Evolutionary conservation across 805 yeast species (phyloP).

Genomic region (Zygoascus tannicola): DNA sequence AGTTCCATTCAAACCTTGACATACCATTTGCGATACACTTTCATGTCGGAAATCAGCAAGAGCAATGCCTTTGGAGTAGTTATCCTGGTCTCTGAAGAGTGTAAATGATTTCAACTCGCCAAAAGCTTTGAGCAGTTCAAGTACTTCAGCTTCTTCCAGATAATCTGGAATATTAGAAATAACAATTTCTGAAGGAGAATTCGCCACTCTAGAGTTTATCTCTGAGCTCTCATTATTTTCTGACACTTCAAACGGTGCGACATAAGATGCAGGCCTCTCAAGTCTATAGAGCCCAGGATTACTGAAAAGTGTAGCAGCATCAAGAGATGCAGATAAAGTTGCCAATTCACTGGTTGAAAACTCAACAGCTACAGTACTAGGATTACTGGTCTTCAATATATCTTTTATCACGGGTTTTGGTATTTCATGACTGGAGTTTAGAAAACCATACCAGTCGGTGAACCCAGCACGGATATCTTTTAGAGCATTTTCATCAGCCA

Average conservation of each 20-base stretch:
- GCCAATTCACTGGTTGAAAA: constrained; percentile 45
- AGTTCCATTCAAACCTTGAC: constrained; percentile 29
- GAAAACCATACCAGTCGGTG: constrained; percentile 6
- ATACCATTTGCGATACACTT: constrained; percentile 21
- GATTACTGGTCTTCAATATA: constrained; percentile 8
- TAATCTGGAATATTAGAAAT: constrained; percentile 38
- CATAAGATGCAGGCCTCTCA: constrained; percentile 40
- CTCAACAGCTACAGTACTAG: constrained; percentile 35
- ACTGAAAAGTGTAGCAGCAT: constrained; percentile 14
- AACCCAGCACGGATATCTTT: constrained; percentile 6
- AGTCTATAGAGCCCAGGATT: constrained; percentile 2
- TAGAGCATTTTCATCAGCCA: not conserved
- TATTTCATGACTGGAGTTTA: constrained; percentile 3
- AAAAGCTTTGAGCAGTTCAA: constrained; percentile 34
- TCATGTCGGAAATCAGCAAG: constrained; percentile 39
- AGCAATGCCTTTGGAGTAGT: constrained; percentile 49
- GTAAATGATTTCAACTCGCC: constrained; percentile 35
- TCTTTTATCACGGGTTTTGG: constrained; percentile 10
- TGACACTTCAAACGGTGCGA: constrained; percentile 23
- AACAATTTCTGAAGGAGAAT: constrained; percentile 35
- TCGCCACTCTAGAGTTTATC: constrained; percentile 8
- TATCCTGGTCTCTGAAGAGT: constrained; percentile 34
- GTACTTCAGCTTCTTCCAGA: constrained; percentile 36
- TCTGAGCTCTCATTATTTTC: constrained; percentile 11
- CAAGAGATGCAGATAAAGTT: constrained; percentile 41